phyloP scores from a whole-genome alignment of 1,284 basidiomycete genomes.

The Salmacisia buchloeana region DNA sequence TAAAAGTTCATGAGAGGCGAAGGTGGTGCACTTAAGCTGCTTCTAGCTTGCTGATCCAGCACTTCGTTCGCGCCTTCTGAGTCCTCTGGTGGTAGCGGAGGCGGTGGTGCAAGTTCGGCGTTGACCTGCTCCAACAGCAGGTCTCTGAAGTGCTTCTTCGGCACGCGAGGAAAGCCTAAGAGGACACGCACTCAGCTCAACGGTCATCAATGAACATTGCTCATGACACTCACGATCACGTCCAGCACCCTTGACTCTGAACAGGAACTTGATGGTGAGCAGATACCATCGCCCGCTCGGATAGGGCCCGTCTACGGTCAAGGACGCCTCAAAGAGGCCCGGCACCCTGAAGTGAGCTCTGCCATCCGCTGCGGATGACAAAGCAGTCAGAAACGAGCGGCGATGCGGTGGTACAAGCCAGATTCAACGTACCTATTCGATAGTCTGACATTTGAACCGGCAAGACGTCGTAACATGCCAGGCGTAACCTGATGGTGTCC shows the following conservation, averaged over 20 bases:
- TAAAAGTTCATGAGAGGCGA: background rate
- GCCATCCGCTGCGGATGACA: constrained; percentile 58
- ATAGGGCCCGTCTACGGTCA: constrained; percentile 65
- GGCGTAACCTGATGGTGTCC: constrained; percentile 67
- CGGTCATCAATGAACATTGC: background rate
- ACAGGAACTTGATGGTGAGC: constrained; percentile 39
- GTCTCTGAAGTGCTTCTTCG: constrained; percentile 27
- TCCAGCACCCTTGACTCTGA: constrained; percentile 25
- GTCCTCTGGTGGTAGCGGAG: background rate
- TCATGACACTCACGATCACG: constrained; percentile 5
- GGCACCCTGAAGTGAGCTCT: constrained; percentile 69
- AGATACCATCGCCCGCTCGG: constrained; percentile 41
- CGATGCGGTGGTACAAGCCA: background rate
- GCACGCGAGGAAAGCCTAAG: background rate
- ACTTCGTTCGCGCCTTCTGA: background rate
- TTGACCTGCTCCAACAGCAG: constrained; percentile 29
- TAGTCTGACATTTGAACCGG: constrained; percentile 56
- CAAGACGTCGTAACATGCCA: constrained; percentile 52
- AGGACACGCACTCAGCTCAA: too few species aligned
- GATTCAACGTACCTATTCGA: constrained; percentile 60
- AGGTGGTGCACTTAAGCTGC: background rate
- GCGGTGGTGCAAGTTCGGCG: constrained; percentile 25
- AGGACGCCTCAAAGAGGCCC: constrained; percentile 67
- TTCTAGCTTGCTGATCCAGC: background rate
- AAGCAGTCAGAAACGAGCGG: background rate